Evolutionary conservation across 1,139 yeast species (phyloP).

Genomic region (Lodderomyces parapsilosis): DNA sequence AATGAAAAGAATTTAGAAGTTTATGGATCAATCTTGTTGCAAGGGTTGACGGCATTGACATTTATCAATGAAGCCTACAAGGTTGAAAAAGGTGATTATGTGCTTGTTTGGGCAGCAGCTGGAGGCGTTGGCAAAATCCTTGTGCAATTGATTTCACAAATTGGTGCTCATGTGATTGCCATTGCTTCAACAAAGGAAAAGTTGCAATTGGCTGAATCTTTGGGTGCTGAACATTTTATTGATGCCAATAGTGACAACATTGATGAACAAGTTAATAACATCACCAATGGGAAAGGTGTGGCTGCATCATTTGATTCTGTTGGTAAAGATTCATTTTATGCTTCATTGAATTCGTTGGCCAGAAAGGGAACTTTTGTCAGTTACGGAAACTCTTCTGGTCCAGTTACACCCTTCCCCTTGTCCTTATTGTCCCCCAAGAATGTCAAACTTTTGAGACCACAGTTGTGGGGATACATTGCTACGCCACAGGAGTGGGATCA

Average conservation of each 20-base stretch:
- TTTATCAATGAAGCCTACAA: conserved; percentile 64
- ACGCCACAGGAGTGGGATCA: conserved; percentile 58
- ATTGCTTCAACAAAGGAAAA: conserved; percentile 76
- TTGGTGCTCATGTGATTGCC: conserved; percentile 82
- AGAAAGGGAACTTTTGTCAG: conserved; percentile 74
- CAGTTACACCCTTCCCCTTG: conserved; percentile 65
- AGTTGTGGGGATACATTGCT: conserved; percentile 50
- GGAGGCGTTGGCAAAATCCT: conserved; percentile 85
- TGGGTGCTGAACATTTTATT: conserved; percentile 76
- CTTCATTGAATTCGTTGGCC: conserved; percentile 59
- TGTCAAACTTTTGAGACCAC: conserved; percentile 63
- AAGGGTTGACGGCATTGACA: conserved; percentile 78
- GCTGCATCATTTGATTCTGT: conserved; percentile 74
- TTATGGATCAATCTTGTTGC: conserved; percentile 63
- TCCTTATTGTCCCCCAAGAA: conserved; percentile 57
- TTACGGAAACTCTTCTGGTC: conserved; percentile 87
- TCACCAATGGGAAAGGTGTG: conserved; percentile 73
- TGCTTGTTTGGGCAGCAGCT: conserved; percentile 88
- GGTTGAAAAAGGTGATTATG: conserved; percentile 65
- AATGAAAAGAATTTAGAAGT: conserved; percentile 48
- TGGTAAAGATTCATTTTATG: conserved; percentile 75
- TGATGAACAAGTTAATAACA: conserved; percentile 55
- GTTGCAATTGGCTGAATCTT: conserved; percentile 53
- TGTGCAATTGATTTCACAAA: conserved; percentile 56
- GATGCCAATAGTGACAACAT: conserved; percentile 60